phyloP scores from a whole-genome alignment of 768 basidiomycete genomes.

The Tulasnella sp. region DNA sequence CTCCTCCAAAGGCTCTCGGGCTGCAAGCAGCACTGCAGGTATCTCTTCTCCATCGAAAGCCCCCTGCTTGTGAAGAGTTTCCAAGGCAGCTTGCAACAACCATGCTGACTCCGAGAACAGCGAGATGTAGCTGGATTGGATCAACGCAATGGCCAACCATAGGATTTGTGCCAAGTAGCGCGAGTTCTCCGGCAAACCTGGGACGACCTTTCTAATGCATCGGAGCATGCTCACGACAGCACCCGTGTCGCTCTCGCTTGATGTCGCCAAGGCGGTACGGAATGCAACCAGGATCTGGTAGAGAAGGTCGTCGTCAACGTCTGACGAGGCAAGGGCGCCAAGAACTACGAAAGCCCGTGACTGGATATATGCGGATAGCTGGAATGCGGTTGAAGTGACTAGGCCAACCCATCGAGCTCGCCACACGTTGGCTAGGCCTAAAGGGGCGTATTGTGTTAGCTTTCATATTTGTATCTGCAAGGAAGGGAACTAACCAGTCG shows the following conservation, averaged over 20 bases:
- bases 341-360: slow-evolving; percentile 80
- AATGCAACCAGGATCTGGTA: slow-evolving; percentile 92
- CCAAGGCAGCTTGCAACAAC: slow-evolving; percentile 61
- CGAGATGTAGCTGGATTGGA: slow-evolving; percentile 68
- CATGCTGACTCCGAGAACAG: slow-evolving; percentile 63
- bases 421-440: slow-evolving; percentile 82
- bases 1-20: slow-evolving; percentile 61
- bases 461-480: not conserved
- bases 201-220: slow-evolving; percentile 74
- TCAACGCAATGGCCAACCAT: slow-evolving; percentile 81
- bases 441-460: slow-evolving; percentile 11
- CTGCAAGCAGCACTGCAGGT: slow-evolving; percentile 44
- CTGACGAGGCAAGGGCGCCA: slow-evolving; percentile 72
- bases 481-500: slow-evolving; percentile 52
- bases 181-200: slow-evolving; percentile 61
- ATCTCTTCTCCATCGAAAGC: slow-evolving; percentile 52
- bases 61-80: slow-evolving; percentile 58
- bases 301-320: slow-evolving; percentile 88
- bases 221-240: slow-evolving; percentile 84
- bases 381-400: slow-evolving; percentile 83
- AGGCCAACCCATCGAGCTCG: slow-evolving; percentile 90
- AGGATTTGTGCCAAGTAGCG: slow-evolving; percentile 72
- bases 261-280: slow-evolving; percentile 52
- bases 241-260: slow-evolving; percentile 54
- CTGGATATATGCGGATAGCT: slow-evolving; percentile 82